Percentiles rank a stretch among this genome's conserved stretches.
phyloP scores from a whole-genome alignment of 495 filamentous ascomycete genomes.

The Tuber microsphaerosporum region DNA sequence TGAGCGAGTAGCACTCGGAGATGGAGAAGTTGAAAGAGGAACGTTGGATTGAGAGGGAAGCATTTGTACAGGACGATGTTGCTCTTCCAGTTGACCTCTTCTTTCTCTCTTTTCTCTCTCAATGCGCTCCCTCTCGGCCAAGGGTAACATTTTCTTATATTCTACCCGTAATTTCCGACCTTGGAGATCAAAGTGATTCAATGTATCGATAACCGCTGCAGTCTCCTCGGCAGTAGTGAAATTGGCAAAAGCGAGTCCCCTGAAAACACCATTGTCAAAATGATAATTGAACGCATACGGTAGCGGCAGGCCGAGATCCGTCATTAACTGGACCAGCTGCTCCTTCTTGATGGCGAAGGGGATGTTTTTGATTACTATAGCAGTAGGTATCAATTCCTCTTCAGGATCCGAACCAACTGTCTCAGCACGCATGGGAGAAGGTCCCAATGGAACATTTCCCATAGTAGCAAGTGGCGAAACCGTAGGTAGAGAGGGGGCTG shows the following conservation, averaged over 20 bases:
- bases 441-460: conserved; percentile 50
- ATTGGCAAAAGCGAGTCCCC: conserved; percentile 94
- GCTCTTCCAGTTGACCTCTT: conserved; percentile 91
- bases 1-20: conserved; percentile 53
- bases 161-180: conserved; percentile 90
- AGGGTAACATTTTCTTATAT: conserved; percentile 98
- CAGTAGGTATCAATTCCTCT: conserved; percentile 91
- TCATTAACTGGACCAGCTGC: conserved; percentile 85
- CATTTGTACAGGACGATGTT: conserved; percentile 67
- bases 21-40: conserved; percentile 63
- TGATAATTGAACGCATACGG: conserved; percentile 99
- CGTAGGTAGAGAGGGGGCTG: conserved; percentile 48
- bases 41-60: conserved; percentile 41
- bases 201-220: conserved; percentile 73
- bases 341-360: conserved; percentile 98
- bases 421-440: conserved; percentile 50
- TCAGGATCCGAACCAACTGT: conserved; percentile 50
- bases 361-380: conserved; percentile 99
- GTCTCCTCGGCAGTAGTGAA: conserved; percentile 95
- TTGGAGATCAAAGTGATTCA: conserved; percentile 93
- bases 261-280: conserved; percentile 96
- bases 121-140: conserved; percentile 89
- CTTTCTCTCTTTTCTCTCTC: conserved; percentile 96
- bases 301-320: conserved; percentile 76
- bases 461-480: conserved; percentile 50